Base-by-base conservation (phyloP, 2,329 filamentous ascomycete genomes). In the Metarhizium brunneum region DNA sequence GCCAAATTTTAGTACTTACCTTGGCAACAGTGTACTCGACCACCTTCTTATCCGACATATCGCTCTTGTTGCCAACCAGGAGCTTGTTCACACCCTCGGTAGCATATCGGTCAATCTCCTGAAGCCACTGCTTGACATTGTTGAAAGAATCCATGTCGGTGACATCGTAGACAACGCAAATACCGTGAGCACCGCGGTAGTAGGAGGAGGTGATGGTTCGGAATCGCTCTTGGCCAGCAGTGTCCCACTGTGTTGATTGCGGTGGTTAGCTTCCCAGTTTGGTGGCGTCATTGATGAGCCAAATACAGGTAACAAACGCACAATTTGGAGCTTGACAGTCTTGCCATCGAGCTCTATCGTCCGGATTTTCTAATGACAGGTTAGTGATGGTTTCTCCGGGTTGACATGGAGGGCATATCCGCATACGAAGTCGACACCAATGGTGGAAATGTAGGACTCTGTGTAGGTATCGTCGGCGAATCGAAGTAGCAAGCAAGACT, bases 141-240 rank as follows among this genome's bases (percentile, higher is more conserved):
- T 99, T 97, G 90, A 99, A 99, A 35, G 90, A 96, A 75, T 97
- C 94, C 92, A 97, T 96, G 74, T 99, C 94, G 65, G 94, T 99
- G 70, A 99, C 94, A 86, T 99, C 94, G 83, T 97, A 99, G 72
- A 99, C 94, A 65, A 99, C 92, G 78, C 94, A 99, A 78, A 99
- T 99, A 67, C 94, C 94, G 78, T 97, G 94, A 64, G 94, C 94
- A 69, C 94, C 94, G 71, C 94, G 90, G 82, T 99, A 99, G 84
- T 99, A 99, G 59, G 94, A 97, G 47, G 92, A 97, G 60, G 94
- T 99, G 79, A 99, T 99, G 68, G 94, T 99, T 74, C 94, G 88
- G 90, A 99, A 99, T 69, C 94, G 91, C 79, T 99, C 94, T 79
- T 99, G 94, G 65, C 94, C 94, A 63, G 94, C 94, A 59, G 94